Percentiles rank a stretch among this genome's conserved stretches.
phyloP scores from a whole-genome alignment of 108 stramenopile species.

The Nitzschia sp. region DNA sequence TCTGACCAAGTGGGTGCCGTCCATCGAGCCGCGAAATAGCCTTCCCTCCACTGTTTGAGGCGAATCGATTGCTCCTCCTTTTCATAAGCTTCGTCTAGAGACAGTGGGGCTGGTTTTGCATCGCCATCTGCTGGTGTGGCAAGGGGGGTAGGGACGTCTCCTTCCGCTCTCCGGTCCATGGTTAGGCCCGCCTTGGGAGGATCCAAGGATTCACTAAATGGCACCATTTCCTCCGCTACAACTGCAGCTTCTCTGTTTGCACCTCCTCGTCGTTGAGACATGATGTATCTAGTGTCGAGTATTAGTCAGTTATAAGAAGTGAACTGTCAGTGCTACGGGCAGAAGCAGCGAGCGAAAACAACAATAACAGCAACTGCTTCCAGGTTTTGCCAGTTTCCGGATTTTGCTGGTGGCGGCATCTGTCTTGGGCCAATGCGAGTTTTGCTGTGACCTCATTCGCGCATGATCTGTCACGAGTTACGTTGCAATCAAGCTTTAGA shows the following conservation, averaged over 20 bases:
- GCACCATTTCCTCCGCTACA: constrained; percentile 29
- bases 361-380: too few relatives aligned
- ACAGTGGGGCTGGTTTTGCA: background rate
- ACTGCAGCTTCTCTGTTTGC: background rate
- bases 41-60: constrained; percentile 66
- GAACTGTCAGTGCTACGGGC: too few relatives aligned
- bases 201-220: constrained; percentile 27
- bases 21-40: constrained; percentile 59
- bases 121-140: background rate
- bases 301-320: too few relatives aligned
- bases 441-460: too few relatives aligned
- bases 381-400: too few relatives aligned
- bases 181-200: background rate
- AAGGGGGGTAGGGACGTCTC: background rate
- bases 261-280: constrained; percentile 34
- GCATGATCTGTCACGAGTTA: too few relatives aligned
- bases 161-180: constrained; percentile 1
- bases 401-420: too few relatives aligned
- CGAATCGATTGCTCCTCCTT: constrained; percentile 37
- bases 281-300: too few relatives aligned
- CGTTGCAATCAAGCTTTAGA: too few relatives aligned
- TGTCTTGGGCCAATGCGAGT: too few relatives aligned
- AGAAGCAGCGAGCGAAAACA: too few relatives aligned
- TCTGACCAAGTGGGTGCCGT: constrained; percentile 69
- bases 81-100: constrained; percentile 51